phyloP scores from a whole-genome alignment of 2,329 filamentous ascomycete genomes.

The Colletotrichum sp. region DNA sequence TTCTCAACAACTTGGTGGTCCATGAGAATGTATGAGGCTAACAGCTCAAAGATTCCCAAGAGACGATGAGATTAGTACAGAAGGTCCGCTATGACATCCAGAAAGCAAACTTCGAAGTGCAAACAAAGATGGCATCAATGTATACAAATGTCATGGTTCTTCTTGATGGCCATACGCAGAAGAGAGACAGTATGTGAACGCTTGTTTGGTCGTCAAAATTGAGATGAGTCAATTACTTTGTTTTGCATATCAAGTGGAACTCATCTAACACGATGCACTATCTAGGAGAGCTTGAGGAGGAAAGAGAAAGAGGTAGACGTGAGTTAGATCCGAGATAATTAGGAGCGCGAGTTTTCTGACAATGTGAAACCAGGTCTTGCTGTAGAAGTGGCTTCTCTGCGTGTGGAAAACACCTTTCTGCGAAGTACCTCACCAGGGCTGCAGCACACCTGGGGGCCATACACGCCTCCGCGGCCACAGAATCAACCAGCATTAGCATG shows the following conservation, averaged over 20 bases:
- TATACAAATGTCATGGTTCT: neutral
- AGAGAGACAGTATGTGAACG: neutral
- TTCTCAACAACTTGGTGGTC: too few species aligned
- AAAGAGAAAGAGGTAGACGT: neutral
- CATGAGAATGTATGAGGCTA: too few species aligned
- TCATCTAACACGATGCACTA: neutral
- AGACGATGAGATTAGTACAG: neutral
- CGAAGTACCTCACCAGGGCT: neutral
- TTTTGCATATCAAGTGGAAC: neutral
- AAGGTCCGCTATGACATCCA: neutral
- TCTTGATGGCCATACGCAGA: neutral
- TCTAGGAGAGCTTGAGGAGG: neutral
- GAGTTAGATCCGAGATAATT: rapidly evolving
- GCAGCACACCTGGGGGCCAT: neutral
- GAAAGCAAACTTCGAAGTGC: neutral
- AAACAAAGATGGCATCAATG: neutral
- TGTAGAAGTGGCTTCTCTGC: neutral
- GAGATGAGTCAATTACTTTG: neutral
- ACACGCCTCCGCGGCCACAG: neutral
- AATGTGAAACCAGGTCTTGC: neutral
- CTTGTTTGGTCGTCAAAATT: neutral
- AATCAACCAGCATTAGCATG: neutral
- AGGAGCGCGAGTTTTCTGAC: neutral
- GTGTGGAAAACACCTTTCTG: neutral
- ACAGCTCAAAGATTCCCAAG: neutral